phyloP scores from a whole-genome alignment of 495 filamentous ascomycete genomes.

The Aspergillus biplanus region DNA sequence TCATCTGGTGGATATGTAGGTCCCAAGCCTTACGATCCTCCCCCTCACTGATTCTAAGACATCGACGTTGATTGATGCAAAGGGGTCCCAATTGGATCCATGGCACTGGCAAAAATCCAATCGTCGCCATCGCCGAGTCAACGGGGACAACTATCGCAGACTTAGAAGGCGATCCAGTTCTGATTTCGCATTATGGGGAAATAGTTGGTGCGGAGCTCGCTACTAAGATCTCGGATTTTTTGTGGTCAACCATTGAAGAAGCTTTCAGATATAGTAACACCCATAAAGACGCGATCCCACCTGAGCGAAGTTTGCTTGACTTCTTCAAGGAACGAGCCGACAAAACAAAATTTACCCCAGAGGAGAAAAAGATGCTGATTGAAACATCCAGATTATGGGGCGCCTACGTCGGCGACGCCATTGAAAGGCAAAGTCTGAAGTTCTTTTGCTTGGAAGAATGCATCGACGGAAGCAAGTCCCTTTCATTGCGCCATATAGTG shows the following conservation, averaged over 20 bases:
- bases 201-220: slow-evolving; percentile 56
- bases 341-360: slow-evolving; percentile 53
- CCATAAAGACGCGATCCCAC: slow-evolving; percentile 63
- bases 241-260: slow-evolving; percentile 80
- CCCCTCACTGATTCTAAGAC: not conserved
- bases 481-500: not conserved
- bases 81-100: slow-evolving; percentile 97
- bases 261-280: slow-evolving; percentile 81
- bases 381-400: slow-evolving; percentile 82
- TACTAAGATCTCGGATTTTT: slow-evolving; percentile 56
- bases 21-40: slow-evolving; percentile 1
- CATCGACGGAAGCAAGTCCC: slow-evolving; percentile 76
- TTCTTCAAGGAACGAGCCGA: slow-evolving; percentile 71
- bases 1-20: slow-evolving; percentile 53
- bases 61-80: slow-evolving; percentile 18
- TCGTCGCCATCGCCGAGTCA: slow-evolving; percentile 72
- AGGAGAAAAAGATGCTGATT: slow-evolving; percentile 57
- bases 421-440: slow-evolving; percentile 80
- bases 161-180: slow-evolving; percentile 54
- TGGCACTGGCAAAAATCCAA: slow-evolving; percentile 83
- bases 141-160: slow-evolving; percentile 63
- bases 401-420: slow-evolving; percentile 78
- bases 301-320: slow-evolving; percentile 71
- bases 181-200: slow-evolving; percentile 68
- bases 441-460: slow-evolving; percentile 97